Base-by-base conservation (phyloP, 106 monocot species). In the Phalaenopsis aphrodite region DNA sequence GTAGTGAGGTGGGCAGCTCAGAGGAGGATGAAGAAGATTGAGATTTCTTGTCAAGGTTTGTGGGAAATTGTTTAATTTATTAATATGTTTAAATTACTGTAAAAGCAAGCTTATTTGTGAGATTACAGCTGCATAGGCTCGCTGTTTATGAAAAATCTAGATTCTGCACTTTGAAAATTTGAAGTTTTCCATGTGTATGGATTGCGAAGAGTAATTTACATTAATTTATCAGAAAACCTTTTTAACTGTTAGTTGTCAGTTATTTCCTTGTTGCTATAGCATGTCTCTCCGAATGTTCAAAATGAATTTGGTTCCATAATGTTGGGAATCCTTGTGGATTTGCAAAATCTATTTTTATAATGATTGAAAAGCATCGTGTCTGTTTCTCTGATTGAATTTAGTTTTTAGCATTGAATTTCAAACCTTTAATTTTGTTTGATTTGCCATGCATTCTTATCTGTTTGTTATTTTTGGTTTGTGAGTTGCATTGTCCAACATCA, bases 21-120 rank as follows among this genome's bases (percentile, higher is more conserved):
- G 98, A 95, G 2, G 98, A 99, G 78, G 98, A 99, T 39, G 96
- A 96, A 30, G 98, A 99, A 75, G 96, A 96, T n/a, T 93, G 81
- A 92, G 24, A 56, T 57, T 66, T 47, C 5, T 73, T n/a, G 15
- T 14, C 21, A 49, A 76, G 76, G 76, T 76, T 76, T 42, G 76
- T 49, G 24, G n/a, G 49, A 2, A 48, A 2, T 23, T 48, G 21
- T 30, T 21, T 19, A 37, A 11, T 38, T 69, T 10, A 18, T 72
- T 14, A 41, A 3, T 9, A 41, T 72, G 38, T 41, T 42, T 21
- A 41, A 42, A 15, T 72, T 41, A 24, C 45, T 4, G 7, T 12
- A 18, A 74, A 14, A 36, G 43, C 19, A 16, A 18, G 1, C 5
- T 74, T 73, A 5, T 42, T n/a, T 74, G 3, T 42, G 42, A 74